Evolutionary conservation across 2,329 filamentous ascomycete genomes (phyloP).

Genomic region (Dactylellina drechsleri): DNA sequence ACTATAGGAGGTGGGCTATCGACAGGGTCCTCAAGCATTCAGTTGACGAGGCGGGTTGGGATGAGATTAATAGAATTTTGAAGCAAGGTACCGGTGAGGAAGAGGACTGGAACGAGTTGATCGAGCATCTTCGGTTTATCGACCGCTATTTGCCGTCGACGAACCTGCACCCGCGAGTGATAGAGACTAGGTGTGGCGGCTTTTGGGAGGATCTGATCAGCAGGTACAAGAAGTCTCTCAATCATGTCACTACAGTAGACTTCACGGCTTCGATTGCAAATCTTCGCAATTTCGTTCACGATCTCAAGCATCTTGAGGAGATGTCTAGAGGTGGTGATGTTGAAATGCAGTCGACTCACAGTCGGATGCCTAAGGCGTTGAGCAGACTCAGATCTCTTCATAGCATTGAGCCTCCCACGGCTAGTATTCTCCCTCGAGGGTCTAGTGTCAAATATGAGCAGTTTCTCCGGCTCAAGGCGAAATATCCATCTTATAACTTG

Average conservation of each 20-base stretch:
- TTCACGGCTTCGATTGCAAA: constrained; percentile 37
- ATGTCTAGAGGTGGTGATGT: constrained; percentile 5
- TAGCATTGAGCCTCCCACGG: constrained; percentile 16
- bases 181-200: constrained; percentile 10
- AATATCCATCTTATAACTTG: constrained; percentile 29
- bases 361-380: constrained; percentile 18
- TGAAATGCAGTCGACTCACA: constrained; percentile 3
- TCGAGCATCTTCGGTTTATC: constrained; percentile 10
- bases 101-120: constrained; percentile 36
- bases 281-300: constrained; percentile 34
- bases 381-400: constrained; percentile 5
- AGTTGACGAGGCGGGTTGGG: constrained; percentile 21
- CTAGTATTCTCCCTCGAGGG: constrained; percentile 24
- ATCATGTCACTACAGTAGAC: constrained; percentile 37
- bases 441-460: constrained; percentile 36
- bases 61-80: constrained; percentile 8
- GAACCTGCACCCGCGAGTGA: constrained; percentile 24
- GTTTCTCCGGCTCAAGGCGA: constrained; percentile 46
- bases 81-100: constrained; percentile 22
- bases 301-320: constrained; percentile 24
- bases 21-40: constrained; percentile 42
- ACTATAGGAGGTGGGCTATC: constrained; percentile 21
- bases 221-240: constrained; percentile 30
- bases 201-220: constrained; percentile 42
- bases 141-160: constrained; percentile 38